Evolutionary conservation across 768 basidiomycete species (phyloP), one percentile per base, ranked within the genome.

Genomic region (Tricholomella constricta): DNA sequence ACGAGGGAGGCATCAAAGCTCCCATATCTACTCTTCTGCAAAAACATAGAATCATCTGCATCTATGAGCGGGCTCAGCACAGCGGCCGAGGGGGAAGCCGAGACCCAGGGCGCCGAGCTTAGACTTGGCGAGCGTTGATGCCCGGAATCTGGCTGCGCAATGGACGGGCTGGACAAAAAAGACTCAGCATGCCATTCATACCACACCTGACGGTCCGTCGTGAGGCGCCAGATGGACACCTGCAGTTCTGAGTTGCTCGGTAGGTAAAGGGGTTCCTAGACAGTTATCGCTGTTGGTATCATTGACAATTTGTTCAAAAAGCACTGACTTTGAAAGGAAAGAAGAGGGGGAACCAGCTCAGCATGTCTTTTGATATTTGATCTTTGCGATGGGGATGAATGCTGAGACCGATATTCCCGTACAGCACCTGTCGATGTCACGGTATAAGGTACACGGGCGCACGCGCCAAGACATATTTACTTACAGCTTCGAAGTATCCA

Each of bases 141-240:
- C 9, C 26, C 46, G 19, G 19, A 8, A n/a, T 74, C 69, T 55
- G 65, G 67, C 29, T 66, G 66, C 14, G 68, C 53, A 5, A 68
- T 64, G 20, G 69, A 50, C 31, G 81, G 76, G 15, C 87, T 75
- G 4, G 89, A 83, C 47, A 98, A 75, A 74, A 91, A 98, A 15
- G 93, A 87, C 64, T 98, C 95, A 0, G 94, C 94, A 64, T 89
- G 87, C 97, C 97, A 99, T 71, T 98, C 97, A 70, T 98, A 98
- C 97, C 97, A 99, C 12, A 99, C 91, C 60, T 89, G 88, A 15
- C 85, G 83, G 51, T 87, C 81, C 69, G 90, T 91, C 2, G 94
- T 96, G 57, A 97, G 72, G 22, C 97, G 86, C 95, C 97, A 99
- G 23, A 99, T 83, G 20, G 89, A 89, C 4, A 98, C 91, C 54